A percentile compares a stretch with the other conserved stretches of the same genome.
Evolutionary conservation across 257 asterid genomes (phyloP).

Genomic region (Primulina tabacum): DNA sequence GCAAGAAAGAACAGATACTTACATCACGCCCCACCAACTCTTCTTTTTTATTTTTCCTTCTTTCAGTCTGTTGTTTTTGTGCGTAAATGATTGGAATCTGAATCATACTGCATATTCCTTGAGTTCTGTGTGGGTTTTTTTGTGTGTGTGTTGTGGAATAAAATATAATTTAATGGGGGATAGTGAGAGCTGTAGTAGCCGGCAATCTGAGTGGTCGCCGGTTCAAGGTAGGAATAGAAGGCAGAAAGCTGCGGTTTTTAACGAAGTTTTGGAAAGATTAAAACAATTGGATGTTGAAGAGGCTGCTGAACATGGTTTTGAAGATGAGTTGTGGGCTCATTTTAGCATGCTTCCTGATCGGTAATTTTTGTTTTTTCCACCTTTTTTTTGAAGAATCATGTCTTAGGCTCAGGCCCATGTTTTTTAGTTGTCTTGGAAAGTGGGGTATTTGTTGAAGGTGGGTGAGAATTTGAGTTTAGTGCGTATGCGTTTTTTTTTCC

Average conservation of each 20-base stretch:
- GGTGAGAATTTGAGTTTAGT: background rate
- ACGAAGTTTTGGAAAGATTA: constrained; percentile 59
- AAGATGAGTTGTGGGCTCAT: constrained; percentile 86
- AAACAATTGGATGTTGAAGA: constrained; percentile 56
- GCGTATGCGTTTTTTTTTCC: background rate
- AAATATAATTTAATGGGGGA: constrained; percentile 55
- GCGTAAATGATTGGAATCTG: constrained; percentile 55
- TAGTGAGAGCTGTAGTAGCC: constrained; percentile 68
- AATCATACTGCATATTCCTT: constrained; percentile 62
- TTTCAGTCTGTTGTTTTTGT: constrained; percentile 26
- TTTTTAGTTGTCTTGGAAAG: constrained; percentile 15
- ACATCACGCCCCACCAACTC: constrained; percentile 52
- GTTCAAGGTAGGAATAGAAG: constrained; percentile 49
- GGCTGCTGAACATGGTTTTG: constrained; percentile 56
- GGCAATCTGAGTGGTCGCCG: constrained; percentile 68
- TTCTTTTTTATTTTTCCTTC: constrained; percentile 11
- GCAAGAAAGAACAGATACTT: constrained; percentile 30
- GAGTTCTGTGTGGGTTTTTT: constrained; percentile 6
- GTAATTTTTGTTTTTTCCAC: constrained; percentile 28
- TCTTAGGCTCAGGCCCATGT: background rate
- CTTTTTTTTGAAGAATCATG: background rate
- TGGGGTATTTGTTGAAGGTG: constrained; percentile 10
- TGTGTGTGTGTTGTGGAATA: constrained; percentile 14
- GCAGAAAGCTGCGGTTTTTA: constrained; percentile 68
- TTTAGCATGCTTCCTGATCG: constrained; percentile 66